These are phyloP conservation scores for Irpex rosettiformis DNA, from an alignment of 1,284 basidiomycete species.

Conservation along the genomic window DNA sequence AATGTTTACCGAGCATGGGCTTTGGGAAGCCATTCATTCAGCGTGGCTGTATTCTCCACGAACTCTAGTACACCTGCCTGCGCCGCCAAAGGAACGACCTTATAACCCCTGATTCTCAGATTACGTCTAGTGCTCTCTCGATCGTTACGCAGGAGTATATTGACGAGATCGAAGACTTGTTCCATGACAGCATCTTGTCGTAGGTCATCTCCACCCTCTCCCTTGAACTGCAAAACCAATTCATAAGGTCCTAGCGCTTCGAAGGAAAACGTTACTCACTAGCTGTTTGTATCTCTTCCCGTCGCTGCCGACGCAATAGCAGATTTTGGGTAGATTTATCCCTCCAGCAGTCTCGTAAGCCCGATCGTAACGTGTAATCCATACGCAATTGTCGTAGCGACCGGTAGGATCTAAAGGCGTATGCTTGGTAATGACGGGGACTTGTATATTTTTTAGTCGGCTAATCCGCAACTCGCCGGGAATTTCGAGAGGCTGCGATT, in stretches of 20 bases:
- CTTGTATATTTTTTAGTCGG: slow-evolving; percentile 50
- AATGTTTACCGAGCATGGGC: slow-evolving; percentile 61
- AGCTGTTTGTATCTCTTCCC: slow-evolving; percentile 77
- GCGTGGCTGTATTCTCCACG: slow-evolving; percentile 75
- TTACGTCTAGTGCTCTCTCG: slow-evolving; percentile 72
- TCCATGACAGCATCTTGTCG: slow-evolving; percentile 99
- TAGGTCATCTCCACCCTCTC: slow-evolving; percentile 84
- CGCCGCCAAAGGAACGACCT: slow-evolving; percentile 81
- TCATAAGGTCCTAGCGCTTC: background rate
- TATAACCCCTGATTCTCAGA: slow-evolving; percentile 81
- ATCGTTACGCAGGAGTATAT: slow-evolving; percentile 73
- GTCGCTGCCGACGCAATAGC: slow-evolving; percentile 65
- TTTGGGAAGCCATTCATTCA: slow-evolving; percentile 58
- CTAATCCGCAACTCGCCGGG: slow-evolving; percentile 43
- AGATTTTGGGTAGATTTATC: slow-evolving; percentile 82
- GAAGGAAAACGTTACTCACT: slow-evolving; percentile 46
- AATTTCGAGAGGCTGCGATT: slow-evolving; percentile 22
- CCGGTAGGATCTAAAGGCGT: slow-evolving; percentile 72
- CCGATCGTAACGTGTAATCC: slow-evolving; percentile 60
- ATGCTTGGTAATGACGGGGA: slow-evolving; percentile 79
- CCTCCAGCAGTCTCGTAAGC: slow-evolving; percentile 76
- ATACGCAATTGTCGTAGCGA: slow-evolving; percentile 65
- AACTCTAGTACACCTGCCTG: slow-evolving; percentile 91
- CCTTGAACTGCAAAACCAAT: slow-evolving; percentile 73
- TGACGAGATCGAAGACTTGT: slow-evolving; percentile 93